Conservation (phyloP, 441 rosid genomes). For the Pelargonium australe region DNA sequence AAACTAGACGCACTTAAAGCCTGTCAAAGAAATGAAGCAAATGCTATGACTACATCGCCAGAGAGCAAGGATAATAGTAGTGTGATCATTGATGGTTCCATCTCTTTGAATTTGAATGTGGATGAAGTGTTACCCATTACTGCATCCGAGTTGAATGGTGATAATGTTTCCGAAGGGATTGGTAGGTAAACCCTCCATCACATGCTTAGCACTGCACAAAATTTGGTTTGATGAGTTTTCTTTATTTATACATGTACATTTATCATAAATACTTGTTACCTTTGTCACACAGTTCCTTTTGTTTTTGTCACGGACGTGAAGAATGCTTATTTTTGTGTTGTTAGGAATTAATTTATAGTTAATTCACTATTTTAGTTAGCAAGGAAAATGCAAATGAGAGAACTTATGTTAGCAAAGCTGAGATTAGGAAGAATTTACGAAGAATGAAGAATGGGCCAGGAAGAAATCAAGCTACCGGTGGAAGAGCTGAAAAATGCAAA, state of each 20-base stretch:
- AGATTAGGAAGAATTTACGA: conserved; percentile 54
- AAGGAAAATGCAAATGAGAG: conserved; percentile 46
- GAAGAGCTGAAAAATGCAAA: conserved; percentile 66
- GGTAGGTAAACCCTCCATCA: conserved; percentile 32
- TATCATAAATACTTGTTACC: too few relatives aligned
- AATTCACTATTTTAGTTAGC: conserved; percentile 41
- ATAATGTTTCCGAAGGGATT: conserved; percentile 21
- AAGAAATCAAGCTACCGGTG: conserved; percentile 72
- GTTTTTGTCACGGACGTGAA: neutral
- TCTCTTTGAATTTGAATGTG: conserved; percentile 22
- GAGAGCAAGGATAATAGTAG: conserved; percentile 23
- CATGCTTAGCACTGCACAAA: conserved; percentile 1
- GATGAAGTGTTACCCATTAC: conserved; percentile 22
- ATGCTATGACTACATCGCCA: conserved; percentile 22
- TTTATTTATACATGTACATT: neutral
- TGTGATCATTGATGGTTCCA: conserved; percentile 28
- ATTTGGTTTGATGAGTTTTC: neutral
- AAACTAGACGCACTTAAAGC: conserved; percentile 88
- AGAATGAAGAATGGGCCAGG: conserved; percentile 88
- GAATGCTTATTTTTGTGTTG: conserved; percentile 8
- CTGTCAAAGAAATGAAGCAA: conserved; percentile 36
- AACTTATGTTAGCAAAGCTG: conserved; percentile 56
- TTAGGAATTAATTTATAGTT: conserved; percentile 28
- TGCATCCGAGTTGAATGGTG: conserved; percentile 28
- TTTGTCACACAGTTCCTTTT: neutral